These are phyloP conservation scores for Septoria linicola DNA, from an alignment of 2,329 filamentous ascomycete genomes.

Conservation along the genomic window DNA sequence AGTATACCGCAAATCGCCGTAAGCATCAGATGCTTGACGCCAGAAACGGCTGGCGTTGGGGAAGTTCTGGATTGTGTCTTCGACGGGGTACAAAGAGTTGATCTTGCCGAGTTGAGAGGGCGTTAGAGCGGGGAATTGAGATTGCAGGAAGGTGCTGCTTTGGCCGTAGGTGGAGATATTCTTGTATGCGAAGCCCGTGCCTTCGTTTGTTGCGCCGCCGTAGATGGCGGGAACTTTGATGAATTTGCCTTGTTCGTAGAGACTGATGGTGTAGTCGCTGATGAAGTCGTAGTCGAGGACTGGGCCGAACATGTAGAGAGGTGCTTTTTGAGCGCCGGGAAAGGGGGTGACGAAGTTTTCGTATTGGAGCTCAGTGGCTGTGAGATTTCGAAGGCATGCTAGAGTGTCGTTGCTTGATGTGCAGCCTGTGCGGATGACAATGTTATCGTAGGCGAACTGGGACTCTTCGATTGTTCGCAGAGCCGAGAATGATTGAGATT, in stretches of 20 bases:
- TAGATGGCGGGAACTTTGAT: conserved; percentile 56
- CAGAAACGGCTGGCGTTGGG: conserved; percentile 56
- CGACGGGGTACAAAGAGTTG: conserved; percentile 57
- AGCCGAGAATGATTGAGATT: conserved; percentile 54
- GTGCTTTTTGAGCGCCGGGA: conserved; percentile 44
- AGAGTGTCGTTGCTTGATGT: conserved; percentile 43
- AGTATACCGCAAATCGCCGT: conserved; percentile 65
- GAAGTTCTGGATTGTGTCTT: conserved; percentile 44
- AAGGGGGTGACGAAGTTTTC: conserved; percentile 49
- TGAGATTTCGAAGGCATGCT: conserved; percentile 51
- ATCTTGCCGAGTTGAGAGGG: conserved; percentile 52
- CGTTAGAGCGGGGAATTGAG: conserved; percentile 59
- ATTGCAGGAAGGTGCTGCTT: conserved; percentile 56
- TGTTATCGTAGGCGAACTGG: conserved; percentile 54
- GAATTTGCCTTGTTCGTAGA: conserved; percentile 52
- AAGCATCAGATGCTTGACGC: conserved; percentile 58
- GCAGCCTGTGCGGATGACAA: conserved; percentile 53
- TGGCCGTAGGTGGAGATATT: conserved; percentile 49
- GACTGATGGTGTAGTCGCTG: conserved; percentile 49
- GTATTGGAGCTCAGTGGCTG: conserved; percentile 46
- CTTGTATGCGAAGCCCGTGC: conserved; percentile 59
- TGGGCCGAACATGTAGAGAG: conserved; percentile 54
- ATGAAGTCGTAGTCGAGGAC: conserved; percentile 54
- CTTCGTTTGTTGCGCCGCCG: conserved; percentile 62
- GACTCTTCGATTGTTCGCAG: conserved; percentile 50